Conservation (phyloP, 495 filamentous ascomycete genomes). For the Aspergillus taichungensis region DNA sequence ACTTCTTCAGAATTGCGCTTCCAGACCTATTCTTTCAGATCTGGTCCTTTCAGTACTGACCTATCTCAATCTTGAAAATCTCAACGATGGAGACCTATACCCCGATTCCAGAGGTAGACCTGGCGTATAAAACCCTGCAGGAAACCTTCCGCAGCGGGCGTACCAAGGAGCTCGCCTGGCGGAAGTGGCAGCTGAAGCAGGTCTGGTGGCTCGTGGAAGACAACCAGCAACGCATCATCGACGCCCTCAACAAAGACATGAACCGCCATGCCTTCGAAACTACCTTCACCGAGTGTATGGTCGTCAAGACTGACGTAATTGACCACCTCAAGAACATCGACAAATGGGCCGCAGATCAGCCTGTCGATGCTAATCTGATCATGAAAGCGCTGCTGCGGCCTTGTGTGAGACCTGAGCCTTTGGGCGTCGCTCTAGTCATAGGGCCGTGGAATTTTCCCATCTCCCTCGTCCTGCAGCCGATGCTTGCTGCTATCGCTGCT, state of each 20-base stretch:
- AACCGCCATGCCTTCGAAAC: slow-evolving; percentile 61
- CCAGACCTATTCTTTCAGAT: too few relatives aligned
- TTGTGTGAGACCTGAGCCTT: slow-evolving; percentile 68
- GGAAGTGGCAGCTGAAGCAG: slow-evolving; percentile 42
- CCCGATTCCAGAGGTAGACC: slow-evolving; percentile 4
- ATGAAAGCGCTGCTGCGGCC: slow-evolving; percentile 54
- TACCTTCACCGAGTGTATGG: slow-evolving; percentile 52
- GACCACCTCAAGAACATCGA: slow-evolving; percentile 61
- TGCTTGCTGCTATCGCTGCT: slow-evolving; percentile 78
- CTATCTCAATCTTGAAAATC: neutral
- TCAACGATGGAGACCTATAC: slow-evolving; percentile 2
- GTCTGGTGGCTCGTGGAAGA: slow-evolving; percentile 53
- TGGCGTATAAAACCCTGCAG: slow-evolving; percentile 18
- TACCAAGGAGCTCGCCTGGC: slow-evolving; percentile 32
- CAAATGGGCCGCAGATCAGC: slow-evolving; percentile 67
- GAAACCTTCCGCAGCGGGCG: slow-evolving; percentile 22
- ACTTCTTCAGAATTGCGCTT: too few relatives aligned
- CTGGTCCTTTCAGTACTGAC: too few relatives aligned
- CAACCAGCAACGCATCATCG: slow-evolving; percentile 52
- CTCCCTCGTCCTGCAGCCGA: slow-evolving; percentile 59
- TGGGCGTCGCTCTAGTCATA: slow-evolving; percentile 74
- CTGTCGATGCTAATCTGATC: slow-evolving; percentile 48
- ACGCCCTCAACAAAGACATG: slow-evolving; percentile 63
- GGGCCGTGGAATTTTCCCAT: slow-evolving; percentile 86
- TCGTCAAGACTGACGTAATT: slow-evolving; percentile 61